phyloP scores from a whole-genome alignment of 2,329 filamentous ascomycete genomes.

The Aspergillus vadensis region DNA sequence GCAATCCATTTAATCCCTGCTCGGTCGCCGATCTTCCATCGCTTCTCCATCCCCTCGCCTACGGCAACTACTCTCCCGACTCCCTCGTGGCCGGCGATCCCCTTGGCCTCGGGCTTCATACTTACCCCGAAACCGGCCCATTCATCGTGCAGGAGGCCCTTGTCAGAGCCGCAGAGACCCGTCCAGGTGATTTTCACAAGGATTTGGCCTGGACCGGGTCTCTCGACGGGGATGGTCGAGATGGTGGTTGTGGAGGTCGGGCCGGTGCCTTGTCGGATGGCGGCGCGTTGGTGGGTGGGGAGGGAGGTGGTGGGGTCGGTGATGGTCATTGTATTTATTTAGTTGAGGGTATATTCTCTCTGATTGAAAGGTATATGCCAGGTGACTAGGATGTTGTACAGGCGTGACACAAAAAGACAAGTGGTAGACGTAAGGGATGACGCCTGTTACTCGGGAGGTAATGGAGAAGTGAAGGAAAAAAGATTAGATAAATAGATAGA shows the following conservation, averaged over 20 bases:
- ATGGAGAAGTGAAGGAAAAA: too few relatives aligned
- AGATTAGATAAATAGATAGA: background rate
- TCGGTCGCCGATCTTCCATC: constrained; percentile 27
- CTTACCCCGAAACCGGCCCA: constrained; percentile 7
- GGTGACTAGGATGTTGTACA: too few relatives aligned
- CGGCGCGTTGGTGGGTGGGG: constrained; percentile 9
- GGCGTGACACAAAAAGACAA: background rate
- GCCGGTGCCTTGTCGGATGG: constrained; percentile 3
- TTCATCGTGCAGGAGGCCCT: constrained; percentile 8
- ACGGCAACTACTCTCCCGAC: constrained; percentile 44
- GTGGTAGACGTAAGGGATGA: background rate
- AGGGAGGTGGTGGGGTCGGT: background rate
- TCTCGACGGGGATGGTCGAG: background rate
- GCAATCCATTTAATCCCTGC: constrained; percentile 26
- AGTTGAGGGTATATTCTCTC: too few relatives aligned
- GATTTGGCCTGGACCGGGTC: constrained; percentile 12
- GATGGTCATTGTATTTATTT: constrained; percentile 1
- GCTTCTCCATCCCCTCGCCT: constrained; percentile 27
- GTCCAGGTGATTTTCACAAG: constrained; percentile 17
- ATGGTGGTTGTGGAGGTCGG: constrained; percentile 1
- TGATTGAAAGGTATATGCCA: too few relatives aligned
- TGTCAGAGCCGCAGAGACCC: constrained; percentile 15
- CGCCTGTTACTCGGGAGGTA: too few relatives aligned
- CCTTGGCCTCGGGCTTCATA: constrained; percentile 5
- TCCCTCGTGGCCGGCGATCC: constrained; percentile 46